phyloP scores from a whole-genome alignment of 306 rosid genomes.

The Pterocarpus santalinus region DNA sequence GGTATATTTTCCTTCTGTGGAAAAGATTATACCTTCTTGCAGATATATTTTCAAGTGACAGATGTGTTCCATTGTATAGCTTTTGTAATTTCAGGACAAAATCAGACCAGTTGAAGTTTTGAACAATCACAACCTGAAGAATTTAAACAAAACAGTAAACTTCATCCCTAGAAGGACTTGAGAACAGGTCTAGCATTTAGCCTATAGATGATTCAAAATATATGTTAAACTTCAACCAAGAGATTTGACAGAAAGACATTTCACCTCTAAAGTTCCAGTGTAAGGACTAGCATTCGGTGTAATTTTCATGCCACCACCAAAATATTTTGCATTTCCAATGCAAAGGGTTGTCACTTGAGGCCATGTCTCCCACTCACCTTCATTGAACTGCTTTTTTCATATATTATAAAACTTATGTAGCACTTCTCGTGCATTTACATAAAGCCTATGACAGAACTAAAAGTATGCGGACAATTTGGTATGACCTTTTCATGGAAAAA shows the following conservation, averaged over 20 bases:
- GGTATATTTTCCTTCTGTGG: constrained; percentile 3
- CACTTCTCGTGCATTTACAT: constrained; percentile 14
- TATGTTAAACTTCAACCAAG: constrained; percentile 23
- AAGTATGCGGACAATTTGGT: neutral
- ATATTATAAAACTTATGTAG: constrained; percentile 26
- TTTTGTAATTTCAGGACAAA: constrained; percentile 76
- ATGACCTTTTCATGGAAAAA: neutral
- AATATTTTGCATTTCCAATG: constrained; percentile 90
- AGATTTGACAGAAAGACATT: constrained; percentile 27
- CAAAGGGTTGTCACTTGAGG: constrained; percentile 88
- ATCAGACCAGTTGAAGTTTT: constrained; percentile 92
- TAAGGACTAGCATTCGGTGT: constrained; percentile 83
- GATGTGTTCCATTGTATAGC: constrained; percentile 88
- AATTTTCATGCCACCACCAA: constrained; percentile 98
- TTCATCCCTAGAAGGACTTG: constrained; percentile 14
- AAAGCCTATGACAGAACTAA: constrained; percentile 25
- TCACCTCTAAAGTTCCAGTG: constrained; percentile 81
- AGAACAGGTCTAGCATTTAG: constrained; percentile 33
- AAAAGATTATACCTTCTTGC: constrained; percentile 65
- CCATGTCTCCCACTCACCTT: constrained; percentile 80
- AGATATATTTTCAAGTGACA: constrained; percentile 80
- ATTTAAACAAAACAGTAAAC: neutral
- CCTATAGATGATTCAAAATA: constrained; percentile 36
- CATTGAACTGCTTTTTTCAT: constrained; percentile 66
- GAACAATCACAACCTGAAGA: constrained; percentile 87